phyloP scores from a whole-genome alignment of 2,329 filamentous ascomycete species.

The Clonostachys rosea region DNA sequence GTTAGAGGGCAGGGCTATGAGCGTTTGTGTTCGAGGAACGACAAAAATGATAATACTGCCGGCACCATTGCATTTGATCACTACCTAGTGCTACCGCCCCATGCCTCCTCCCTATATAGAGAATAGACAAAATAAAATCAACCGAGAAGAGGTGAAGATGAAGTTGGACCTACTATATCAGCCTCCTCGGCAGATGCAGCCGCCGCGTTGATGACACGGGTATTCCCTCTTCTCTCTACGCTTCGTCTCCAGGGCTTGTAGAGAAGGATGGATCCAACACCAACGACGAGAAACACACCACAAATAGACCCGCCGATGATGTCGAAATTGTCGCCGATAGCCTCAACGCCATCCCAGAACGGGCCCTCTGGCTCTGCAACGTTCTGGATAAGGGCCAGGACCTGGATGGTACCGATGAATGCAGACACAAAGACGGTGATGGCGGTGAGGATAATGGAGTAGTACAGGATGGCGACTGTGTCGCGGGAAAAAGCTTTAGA shows the following conservation, averaged over 20 bases:
- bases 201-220: not conserved
- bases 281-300: slow-evolving; percentile 75
- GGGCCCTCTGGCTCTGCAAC: slow-evolving; percentile 65
- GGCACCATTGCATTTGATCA: too few relatives aligned
- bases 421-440: slow-evolving; percentile 81
- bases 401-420: slow-evolving; percentile 81
- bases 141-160: too few relatives aligned
- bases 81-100: too few relatives aligned
- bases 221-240: slow-evolving; percentile 17
- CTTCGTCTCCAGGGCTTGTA: slow-evolving; percentile 74
- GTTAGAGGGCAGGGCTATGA: too few relatives aligned
- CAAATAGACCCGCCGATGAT: slow-evolving; percentile 85
- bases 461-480: slow-evolving; percentile 86
- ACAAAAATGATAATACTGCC: too few relatives aligned
- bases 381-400: slow-evolving; percentile 74
- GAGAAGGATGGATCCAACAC: slow-evolving; percentile 64
- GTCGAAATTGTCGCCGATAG: slow-evolving; percentile 76
- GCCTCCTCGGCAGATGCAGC: not conserved
- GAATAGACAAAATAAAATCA: too few relatives aligned
- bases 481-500: slow-evolving; percentile 74
- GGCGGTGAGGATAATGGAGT: slow-evolving; percentile 80
- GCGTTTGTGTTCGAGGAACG: too few relatives aligned
- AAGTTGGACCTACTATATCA: too few relatives aligned
- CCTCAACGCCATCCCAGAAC: slow-evolving; percentile 89
- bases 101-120: too few relatives aligned